Evolutionary conservation across 2,329 filamentous ascomycete genomes (phyloP), one percentile per base, ranked within the genome.

Genomic region (Fusarium multiceps): DNA sequence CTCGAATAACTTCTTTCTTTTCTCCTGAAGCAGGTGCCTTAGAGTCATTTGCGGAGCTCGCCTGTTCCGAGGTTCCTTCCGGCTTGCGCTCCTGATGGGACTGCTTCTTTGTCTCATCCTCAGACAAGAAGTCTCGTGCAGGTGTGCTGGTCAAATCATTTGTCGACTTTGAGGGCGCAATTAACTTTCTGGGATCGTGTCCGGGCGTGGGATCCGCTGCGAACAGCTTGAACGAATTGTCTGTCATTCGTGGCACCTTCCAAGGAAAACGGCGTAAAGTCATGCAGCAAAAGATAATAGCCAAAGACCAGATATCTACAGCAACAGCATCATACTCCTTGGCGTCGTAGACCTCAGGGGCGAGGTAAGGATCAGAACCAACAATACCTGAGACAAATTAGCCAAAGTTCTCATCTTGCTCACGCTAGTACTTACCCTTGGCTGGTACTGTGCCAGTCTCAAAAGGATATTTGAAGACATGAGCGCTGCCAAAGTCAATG

Each of bases 211-310:
- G 94, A 10, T 92, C 87, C 3, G 96, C 89, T 16, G 95, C 90
- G 78, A 99, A 99, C 3, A 99, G 87, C 75, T 95, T 94, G 82
- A 93, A 99, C 0, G 94, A 97, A 79, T 97, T 98, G 79, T 99
- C 96, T 6, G 93, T 93, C 78, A 94, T 83, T 42, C 94, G 89
- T 7, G 96, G 96, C 37, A 97, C 90, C 82, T 99, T 99, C 96
- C 96, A 99, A 0, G 96, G 96, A 77, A 99, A 99, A 37, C 96
- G 86, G 23, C 96, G 88, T 43, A 99, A 85, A 7, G 93, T 96
- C 96, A 99, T 99, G 84, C 96, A 99, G 81, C 96, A 98, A 82
- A 95, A 99, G 58, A 99, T 98, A 74, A 99, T 99, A 20, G 95
- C 96, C 63, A 99, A 85, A 13, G 96, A 99, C 96, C 96, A 99